Conservation (phyloP, 495 filamentous ascomycete species). For the Halenospora varia region DNA sequence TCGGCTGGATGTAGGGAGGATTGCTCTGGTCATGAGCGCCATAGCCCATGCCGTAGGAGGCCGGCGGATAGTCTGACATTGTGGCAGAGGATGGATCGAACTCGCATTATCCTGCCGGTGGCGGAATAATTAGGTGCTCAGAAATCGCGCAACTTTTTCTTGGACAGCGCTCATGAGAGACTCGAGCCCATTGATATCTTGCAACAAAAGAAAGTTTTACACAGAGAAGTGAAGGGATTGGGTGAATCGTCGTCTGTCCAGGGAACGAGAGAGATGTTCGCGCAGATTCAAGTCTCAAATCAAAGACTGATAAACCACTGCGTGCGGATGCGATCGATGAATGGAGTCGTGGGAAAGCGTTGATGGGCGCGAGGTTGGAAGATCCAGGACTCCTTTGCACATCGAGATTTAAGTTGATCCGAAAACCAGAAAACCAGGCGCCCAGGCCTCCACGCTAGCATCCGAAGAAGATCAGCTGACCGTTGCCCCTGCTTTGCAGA, state of each 20-base stretch:
- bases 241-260: constrained; percentile 10
- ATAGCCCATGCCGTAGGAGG: constrained; percentile 41
- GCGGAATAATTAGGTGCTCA: constrained; percentile 7
- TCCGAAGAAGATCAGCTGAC: no score
- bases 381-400: background rate
- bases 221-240: constrained; percentile 6
- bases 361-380: no score
- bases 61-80: constrained; percentile 55
- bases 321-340: no score
- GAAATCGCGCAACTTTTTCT: background rate
- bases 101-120: constrained; percentile 11
- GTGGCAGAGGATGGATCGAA: constrained; percentile 10
- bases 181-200: constrained; percentile 16
- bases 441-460: background rate
- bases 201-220: constrained; percentile 15
- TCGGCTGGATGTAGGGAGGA: constrained; percentile 16
- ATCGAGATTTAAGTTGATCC: background rate
- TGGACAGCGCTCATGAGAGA: constrained; percentile 5
- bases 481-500: no score
- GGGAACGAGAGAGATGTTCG: constrained; percentile 3
- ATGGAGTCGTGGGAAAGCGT: no score
- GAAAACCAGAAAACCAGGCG: no score
- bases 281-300: constrained; percentile 9
- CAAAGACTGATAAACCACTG: constrained; percentile 4
- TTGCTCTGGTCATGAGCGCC: constrained; percentile 16